Conservation (phyloP, 1,139 yeast species). For the Arxiozyma slooffiae region DNA sequence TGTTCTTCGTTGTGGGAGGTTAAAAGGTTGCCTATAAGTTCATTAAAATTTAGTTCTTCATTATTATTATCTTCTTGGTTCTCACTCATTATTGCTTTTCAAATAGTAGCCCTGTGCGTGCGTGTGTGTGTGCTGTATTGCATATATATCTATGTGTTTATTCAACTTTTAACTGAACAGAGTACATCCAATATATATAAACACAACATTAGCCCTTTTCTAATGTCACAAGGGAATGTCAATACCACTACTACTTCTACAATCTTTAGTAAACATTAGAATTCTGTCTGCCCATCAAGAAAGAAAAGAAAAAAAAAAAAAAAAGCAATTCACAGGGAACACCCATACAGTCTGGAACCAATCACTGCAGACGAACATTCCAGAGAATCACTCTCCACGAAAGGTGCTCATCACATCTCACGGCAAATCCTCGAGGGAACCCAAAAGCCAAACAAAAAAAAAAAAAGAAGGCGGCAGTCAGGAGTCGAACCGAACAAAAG, state of each 20-base stretch:
- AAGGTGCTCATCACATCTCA: background rate
- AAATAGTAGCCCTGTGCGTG: background rate
- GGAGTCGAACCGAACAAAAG: too few relatives aligned
- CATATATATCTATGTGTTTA: background rate
- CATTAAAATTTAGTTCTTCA: constrained; percentile 27
- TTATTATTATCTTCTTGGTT: background rate
- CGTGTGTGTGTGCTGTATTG: background rate
- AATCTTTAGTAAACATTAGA: too few relatives aligned
- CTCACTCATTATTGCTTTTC: background rate
- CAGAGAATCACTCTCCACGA: too few relatives aligned
- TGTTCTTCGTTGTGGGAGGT: constrained; percentile 20
- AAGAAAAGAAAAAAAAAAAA: too few relatives aligned
- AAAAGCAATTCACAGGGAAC: background rate
- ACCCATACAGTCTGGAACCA: background rate
- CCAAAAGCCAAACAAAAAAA: too few relatives aligned
- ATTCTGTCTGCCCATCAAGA: background rate
- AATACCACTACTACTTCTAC: too few relatives aligned
- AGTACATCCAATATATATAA: too few relatives aligned
- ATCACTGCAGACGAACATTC: background rate
- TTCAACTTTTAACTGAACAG: too few relatives aligned
- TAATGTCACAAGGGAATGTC: too few relatives aligned
- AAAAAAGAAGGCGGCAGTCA: too few relatives aligned
- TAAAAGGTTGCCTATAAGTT: constrained; percentile 27
- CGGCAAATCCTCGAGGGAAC: too few relatives aligned
- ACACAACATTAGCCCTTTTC: too few relatives aligned